Percentiles rank a stretch among this genome's conserved stretches.
Conservation (phyloP, 1,139 yeast genomes). For the Suhomyces bokatorum region DNA sequence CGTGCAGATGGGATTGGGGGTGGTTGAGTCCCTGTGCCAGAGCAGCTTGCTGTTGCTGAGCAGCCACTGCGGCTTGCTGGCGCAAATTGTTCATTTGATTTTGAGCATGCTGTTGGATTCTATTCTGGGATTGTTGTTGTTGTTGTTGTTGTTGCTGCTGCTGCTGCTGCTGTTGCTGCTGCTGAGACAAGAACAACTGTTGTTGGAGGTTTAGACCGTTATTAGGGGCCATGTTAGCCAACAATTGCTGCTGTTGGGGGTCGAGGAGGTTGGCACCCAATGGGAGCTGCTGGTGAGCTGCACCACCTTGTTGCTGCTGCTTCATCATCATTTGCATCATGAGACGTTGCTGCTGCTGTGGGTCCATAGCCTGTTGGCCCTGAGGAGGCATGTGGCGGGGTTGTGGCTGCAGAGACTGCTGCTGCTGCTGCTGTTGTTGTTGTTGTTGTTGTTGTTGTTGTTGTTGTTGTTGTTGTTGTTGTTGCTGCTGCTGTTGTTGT, state of each 20-base stretch:
- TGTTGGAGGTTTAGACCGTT: constrained; percentile 23
- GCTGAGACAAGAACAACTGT: constrained; percentile 27
- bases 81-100: constrained; percentile 53
- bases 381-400: constrained; percentile 14
- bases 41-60: constrained; percentile 28
- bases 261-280: constrained; percentile 19
- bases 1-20: constrained; percentile 18
- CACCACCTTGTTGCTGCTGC: constrained; percentile 21
- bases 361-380: constrained; percentile 14
- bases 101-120: constrained; percentile 52
- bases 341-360: constrained; percentile 22
- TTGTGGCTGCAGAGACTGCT: constrained; percentile 11
- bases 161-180: constrained; percentile 12
- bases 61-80: constrained; percentile 44
- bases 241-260: constrained; percentile 20
- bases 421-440: constrained; percentile 10
- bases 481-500: constrained; percentile 2
- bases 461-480: constrained; percentile 5
- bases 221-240: constrained; percentile 9
- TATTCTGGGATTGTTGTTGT: constrained; percentile 27
- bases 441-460: constrained; percentile 3
- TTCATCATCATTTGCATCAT: constrained; percentile 29
- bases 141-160: constrained; percentile 7
- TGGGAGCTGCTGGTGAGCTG: constrained; percentile 19
- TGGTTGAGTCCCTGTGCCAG: constrained; percentile 16